phyloP scores from a whole-genome alignment of 2,329 filamentous ascomycete species.

The Cladobotryum protrusum region DNA sequence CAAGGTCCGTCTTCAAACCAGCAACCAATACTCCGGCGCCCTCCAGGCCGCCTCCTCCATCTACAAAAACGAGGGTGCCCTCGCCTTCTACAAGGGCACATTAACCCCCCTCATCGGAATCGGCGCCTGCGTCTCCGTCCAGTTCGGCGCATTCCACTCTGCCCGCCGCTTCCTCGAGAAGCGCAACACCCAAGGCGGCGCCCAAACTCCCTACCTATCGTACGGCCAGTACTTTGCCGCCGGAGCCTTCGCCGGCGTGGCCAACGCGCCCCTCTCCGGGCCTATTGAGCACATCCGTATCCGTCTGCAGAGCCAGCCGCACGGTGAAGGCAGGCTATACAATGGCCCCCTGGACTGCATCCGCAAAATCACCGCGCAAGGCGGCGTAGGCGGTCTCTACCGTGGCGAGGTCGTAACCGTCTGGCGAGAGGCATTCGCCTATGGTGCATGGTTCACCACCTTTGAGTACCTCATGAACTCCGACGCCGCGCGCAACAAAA shows the following conservation, averaged over 20 bases:
- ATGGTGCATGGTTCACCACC: constrained; percentile 89
- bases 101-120: constrained; percentile 92
- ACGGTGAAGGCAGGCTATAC: constrained; percentile 75
- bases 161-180: constrained; percentile 81
- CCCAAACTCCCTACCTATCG: constrained; percentile 50
- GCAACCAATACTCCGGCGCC: constrained; percentile 72
- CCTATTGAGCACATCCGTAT: constrained; percentile 98
- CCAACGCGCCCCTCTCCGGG: constrained; percentile 80
- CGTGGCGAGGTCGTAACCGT: constrained; percentile 83
- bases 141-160: constrained; percentile 95
- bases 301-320: constrained; percentile 90
- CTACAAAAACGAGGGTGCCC: constrained; percentile 77
- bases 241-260: constrained; percentile 85
- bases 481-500: constrained; percentile 70
- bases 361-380: constrained; percentile 64
- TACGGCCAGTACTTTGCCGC: constrained; percentile 86
- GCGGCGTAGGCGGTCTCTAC: constrained; percentile 65
- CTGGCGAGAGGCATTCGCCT: constrained; percentile 84
- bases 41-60: constrained; percentile 76
- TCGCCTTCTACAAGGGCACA: constrained; percentile 98
- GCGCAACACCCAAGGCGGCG: constrained; percentile 59
- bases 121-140: constrained; percentile 94
- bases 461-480: constrained; percentile 97
- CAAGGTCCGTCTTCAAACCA: constrained; percentile 94
- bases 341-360: constrained; percentile 83